phyloP scores from a whole-genome alignment of 768 basidiomycete genomes.

The Suillus subalutaceus region DNA sequence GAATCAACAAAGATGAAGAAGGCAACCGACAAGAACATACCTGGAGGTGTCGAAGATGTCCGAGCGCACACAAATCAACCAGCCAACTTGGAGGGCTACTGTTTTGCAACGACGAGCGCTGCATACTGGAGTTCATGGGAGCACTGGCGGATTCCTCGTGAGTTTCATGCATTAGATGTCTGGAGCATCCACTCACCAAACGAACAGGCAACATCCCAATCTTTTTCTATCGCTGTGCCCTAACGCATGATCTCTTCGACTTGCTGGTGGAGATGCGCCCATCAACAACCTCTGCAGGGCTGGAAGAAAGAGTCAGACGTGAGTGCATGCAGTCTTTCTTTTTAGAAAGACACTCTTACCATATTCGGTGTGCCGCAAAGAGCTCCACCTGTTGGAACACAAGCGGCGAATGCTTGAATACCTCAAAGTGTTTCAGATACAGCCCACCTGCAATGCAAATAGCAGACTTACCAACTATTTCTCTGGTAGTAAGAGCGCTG shows the following conservation, averaged over 20 bases:
- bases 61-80: no score
- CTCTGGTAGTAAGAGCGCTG: not conserved
- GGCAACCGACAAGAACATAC: no score
- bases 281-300: constrained; percentile 20
- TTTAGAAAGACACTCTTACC: no score
- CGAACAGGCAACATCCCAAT: constrained; percentile 19
- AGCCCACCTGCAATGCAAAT: not conserved
- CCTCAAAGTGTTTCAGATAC: constrained; percentile 12
- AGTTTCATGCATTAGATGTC: no score
- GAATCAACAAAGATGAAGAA: not conserved
- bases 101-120: no score
- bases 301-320: constrained; percentile 27
- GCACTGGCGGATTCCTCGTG: no score
- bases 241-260: constrained; percentile 27
- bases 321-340: constrained; percentile 5
- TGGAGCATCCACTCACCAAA: no score
- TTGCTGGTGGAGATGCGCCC: constrained; percentile 26
- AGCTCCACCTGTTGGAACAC: constrained; percentile 26
- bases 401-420: constrained; percentile 14
- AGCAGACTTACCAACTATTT: not conserved
- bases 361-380: constrained; percentile 6
- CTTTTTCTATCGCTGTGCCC: constrained; percentile 22
- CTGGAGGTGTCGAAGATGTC: no score
- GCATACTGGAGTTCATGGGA: no score
- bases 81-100: no score